These are phyloP conservation scores for Sporisorium iseilematis-ciliati DNA, from an alignment of 1,284 basidiomycete genomes.

Conservation along the genomic window DNA sequence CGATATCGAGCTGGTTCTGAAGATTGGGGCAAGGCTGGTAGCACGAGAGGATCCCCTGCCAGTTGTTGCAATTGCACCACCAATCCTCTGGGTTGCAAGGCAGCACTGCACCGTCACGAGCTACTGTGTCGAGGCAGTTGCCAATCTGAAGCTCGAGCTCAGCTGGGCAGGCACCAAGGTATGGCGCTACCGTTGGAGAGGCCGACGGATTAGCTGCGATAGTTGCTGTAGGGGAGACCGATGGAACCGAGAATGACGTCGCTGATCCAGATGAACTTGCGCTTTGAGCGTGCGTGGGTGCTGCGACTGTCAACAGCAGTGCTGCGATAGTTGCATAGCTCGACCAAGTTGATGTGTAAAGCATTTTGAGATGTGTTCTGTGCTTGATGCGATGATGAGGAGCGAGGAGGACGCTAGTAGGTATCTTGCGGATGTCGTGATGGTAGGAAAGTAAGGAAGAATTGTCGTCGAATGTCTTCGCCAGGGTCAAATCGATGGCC, in stretches of 20 bases:
- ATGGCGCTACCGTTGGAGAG: constrained; percentile 13
- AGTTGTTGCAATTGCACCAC: constrained; percentile 40
- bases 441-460: neutral
- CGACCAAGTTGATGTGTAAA: constrained; percentile 14
- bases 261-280: constrained; percentile 6
- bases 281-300: constrained; percentile 10
- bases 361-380: constrained; percentile 3
- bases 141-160: constrained; percentile 29
- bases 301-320: neutral
- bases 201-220: constrained; percentile 13
- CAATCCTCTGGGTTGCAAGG: constrained; percentile 36
- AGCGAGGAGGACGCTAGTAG: constrained; percentile 2
- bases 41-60: constrained; percentile 31
- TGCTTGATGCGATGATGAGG: neutral
- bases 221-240: constrained; percentile 10
- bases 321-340: constrained; percentile 6
- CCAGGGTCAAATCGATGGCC: no score
- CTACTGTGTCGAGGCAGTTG: constrained; percentile 26
- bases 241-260: constrained; percentile 3
- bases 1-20: constrained; percentile 25
- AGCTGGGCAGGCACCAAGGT: constrained; percentile 20
- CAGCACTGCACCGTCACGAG: constrained; percentile 29
- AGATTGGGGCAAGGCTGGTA: constrained; percentile 30
- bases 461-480: neutral
- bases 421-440: neutral